Evolutionary conservation across 805 yeast genomes (phyloP), one percentile per base, ranked within the genome.

Genomic region (Zygotorulaspora danielsina): DNA sequence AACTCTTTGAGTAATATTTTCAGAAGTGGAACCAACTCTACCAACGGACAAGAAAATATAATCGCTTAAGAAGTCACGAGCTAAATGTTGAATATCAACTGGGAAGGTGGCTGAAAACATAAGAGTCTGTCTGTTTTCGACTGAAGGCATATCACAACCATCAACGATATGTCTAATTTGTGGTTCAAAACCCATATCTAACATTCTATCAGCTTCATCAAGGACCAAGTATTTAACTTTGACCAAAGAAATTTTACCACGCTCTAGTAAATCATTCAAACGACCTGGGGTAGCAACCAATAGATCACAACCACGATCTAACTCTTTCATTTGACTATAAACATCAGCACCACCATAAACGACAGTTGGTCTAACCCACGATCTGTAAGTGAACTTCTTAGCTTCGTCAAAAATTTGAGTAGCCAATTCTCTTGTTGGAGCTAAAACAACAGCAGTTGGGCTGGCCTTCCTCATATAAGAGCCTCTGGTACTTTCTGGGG

Each of bases 21-120:
- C 97, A 16, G 96, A 87, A 42, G 99, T 93, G 38, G 97, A 90
- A 67, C 99, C 99, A 57, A 93, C 99, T 69, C 96, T 84, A 68
- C 99, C 99, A 50, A 93, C 97, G 36, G 95, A 84, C 64, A 94
- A 76, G 77, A 93, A 93, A 62, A 93, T 78, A 73, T 93, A 93
- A 62, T 89, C 90, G 69, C 86, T 83, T 70, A 93, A 78, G 81
- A 93, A 93, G 69, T 93, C 99, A 64, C 89, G 81, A 42, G 99
- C 98, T 70, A 93, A 80, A 75, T 81, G 77, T 72, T 93, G 98
- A 63, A 93, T 93, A 68, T 93, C 97, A 59, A 81, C 79, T 53
- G 99, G 98, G 95, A 93, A 93, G 50, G 99, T 93, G 56, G 98
- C 99, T 26, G 96, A 86, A 72, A 93, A 93, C 95, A 93, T 86